A percentile compares a stretch with the other conserved stretches of the same genome.
phyloP scores from a whole-genome alignment of 163 green algal genomes.

The Chlamydomonas reinhardtii region DNA sequence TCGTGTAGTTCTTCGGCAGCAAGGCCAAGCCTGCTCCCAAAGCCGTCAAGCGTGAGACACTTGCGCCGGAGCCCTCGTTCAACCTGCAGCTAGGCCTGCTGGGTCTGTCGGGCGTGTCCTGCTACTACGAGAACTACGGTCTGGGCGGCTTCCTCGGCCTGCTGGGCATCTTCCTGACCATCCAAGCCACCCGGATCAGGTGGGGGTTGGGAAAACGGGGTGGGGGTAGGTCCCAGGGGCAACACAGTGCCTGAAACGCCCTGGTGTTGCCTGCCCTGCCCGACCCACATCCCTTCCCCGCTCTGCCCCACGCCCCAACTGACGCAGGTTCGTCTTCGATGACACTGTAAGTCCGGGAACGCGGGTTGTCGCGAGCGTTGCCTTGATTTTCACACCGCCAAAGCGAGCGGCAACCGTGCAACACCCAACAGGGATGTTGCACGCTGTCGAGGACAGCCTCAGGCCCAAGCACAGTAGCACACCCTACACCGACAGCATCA shows the following conservation, averaged over 20 bases:
- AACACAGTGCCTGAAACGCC: no score
- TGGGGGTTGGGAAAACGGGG: constrained; percentile 56
- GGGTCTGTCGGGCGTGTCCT: constrained; percentile 30
- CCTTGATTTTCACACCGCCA: no score
- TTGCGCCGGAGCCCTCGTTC: constrained; percentile 61
- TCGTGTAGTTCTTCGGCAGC: constrained; percentile 2
- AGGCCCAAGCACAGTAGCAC: no score
- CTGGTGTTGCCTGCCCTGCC: no score
- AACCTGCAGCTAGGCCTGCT: constrained; percentile 63
- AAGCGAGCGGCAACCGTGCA: no score
- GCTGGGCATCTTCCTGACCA: constrained; percentile 83
- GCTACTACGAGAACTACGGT: constrained; percentile 48
- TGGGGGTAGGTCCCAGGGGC: no score
- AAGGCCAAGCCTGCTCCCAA: constrained; percentile 9
- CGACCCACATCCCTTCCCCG: background rate
- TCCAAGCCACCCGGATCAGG: constrained; percentile 84
- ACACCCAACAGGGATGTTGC: no score
- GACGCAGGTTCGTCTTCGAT: constrained; percentile 84
- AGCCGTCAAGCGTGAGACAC: constrained; percentile 42
- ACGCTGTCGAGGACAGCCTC: no score
- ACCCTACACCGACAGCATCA: no score
- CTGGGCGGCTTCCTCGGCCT: constrained; percentile 63
- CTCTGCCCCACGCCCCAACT: background rate
- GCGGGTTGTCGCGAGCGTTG: background rate
- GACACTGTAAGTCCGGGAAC: constrained; percentile 72